Conservation (phyloP, 1,139 yeast species). For the Meyerozyma carpophila region DNA sequence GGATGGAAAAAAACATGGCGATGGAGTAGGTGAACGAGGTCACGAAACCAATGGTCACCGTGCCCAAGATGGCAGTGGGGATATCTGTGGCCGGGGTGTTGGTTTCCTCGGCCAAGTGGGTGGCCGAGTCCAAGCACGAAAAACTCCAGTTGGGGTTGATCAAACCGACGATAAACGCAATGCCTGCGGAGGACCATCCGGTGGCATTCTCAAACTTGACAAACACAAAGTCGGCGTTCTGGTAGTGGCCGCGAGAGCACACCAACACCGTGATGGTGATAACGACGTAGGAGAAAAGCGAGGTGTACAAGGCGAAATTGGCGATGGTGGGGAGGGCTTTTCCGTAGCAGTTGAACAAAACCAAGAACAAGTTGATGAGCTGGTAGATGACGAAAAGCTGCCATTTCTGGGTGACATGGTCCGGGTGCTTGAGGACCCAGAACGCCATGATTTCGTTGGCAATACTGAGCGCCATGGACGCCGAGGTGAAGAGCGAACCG, state of each 20-base stretch:
- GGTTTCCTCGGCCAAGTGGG: constrained; percentile 40
- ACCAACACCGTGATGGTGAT: constrained; percentile 35
- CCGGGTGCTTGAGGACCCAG: constrained; percentile 42
- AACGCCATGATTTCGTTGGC: constrained; percentile 47
- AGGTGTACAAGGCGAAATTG: constrained; percentile 30
- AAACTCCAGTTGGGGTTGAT: constrained; percentile 43
- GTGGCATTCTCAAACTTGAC: constrained; percentile 32
- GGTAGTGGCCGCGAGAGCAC: constrained; percentile 31
- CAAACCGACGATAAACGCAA: constrained; percentile 40
- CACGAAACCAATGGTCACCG: constrained; percentile 36
- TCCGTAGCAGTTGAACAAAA: constrained; percentile 35
- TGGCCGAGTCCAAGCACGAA: constrained; percentile 39
- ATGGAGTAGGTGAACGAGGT: constrained; percentile 37
- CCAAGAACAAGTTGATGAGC: constrained; percentile 26
- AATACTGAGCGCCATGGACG: constrained; percentile 48
- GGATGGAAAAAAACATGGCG: constrained; percentile 38
- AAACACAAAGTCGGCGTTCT: constrained; percentile 34
- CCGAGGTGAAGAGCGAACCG: constrained; percentile 52
- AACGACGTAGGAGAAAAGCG: constrained; percentile 30
- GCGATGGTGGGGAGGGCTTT: constrained; percentile 31
- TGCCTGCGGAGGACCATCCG: constrained; percentile 37
- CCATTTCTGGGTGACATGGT: constrained; percentile 42
- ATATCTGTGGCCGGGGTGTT: constrained; percentile 32
- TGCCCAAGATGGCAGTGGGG: constrained; percentile 38
- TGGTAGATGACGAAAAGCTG: constrained; percentile 44